Conservation (phyloP, 495 filamentous ascomycete genomes). For the Hypoxylon subgilvum region DNA sequence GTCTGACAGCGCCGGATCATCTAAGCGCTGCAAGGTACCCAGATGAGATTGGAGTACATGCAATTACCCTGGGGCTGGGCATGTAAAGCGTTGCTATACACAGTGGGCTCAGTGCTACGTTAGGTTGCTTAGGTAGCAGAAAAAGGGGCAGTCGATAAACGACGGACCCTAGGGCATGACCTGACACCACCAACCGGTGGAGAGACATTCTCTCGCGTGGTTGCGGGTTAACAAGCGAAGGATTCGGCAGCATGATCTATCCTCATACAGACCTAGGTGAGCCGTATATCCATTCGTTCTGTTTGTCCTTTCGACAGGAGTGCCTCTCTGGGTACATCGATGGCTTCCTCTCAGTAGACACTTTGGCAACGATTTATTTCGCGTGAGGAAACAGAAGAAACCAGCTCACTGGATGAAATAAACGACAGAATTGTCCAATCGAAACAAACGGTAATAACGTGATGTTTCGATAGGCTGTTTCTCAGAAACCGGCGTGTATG, state of each 20-base stretch:
- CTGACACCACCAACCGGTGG: slow-evolving; percentile 24
- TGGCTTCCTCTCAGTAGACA: too few species aligned
- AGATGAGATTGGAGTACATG: slow-evolving; percentile 20
- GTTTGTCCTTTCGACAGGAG: too few species aligned
- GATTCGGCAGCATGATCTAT: slow-evolving; percentile 3
- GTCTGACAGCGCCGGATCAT: slow-evolving; percentile 4
- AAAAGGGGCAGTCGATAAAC: slow-evolving; percentile 33
- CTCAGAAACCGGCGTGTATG: slow-evolving; percentile 2
- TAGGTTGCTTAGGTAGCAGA: slow-evolving; percentile 19
- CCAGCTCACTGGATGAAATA: slow-evolving; percentile 14
- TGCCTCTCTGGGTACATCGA: too few species aligned
- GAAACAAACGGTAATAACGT: slow-evolving; percentile 10
- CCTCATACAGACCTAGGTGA: too few species aligned
- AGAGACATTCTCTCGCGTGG: slow-evolving; percentile 33
- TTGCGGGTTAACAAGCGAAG: slow-evolving; percentile 30
- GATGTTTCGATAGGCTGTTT: slow-evolving; percentile 22
- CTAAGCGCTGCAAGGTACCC: slow-evolving; percentile 25
- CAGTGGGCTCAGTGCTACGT: slow-evolving; percentile 28
- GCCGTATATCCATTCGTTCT: too few species aligned
- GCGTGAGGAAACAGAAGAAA: too few species aligned
- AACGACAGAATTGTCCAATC: slow-evolving; percentile 31
- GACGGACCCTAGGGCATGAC: slow-evolving; percentile 23
- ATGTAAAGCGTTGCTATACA: slow-evolving; percentile 29
- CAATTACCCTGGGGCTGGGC: slow-evolving; percentile 35
- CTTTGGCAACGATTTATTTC: slow-evolving; percentile 5